Conservation (phyloP, 164 flowering plant genomes). For the Protea cynaroides region DNA sequence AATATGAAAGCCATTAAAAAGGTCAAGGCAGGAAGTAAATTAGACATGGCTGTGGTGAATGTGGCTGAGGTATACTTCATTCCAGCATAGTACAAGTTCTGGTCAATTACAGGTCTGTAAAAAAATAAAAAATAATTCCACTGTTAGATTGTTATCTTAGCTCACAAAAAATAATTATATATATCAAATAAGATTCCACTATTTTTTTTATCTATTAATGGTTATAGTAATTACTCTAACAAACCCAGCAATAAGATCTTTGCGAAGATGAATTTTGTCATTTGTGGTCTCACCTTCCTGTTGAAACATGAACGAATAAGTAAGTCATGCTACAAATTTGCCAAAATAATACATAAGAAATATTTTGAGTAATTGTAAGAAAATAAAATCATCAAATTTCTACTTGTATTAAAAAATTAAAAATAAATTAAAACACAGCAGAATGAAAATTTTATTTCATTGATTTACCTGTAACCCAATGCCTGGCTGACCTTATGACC, state of each 20-base stretch:
- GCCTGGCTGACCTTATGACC: too few species aligned
- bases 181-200: neutral
- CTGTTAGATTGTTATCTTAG: neutral
- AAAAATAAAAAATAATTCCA: neutral
- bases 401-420: too few species aligned
- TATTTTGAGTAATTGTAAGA: too few species aligned
- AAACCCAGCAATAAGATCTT: conserved; percentile 44
- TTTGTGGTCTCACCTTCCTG: conserved; percentile 60
- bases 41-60: conserved; percentile 62
- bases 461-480: too few species aligned
- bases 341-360: too few species aligned
- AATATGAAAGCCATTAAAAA: conserved; percentile 56
- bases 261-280: conserved; percentile 47
- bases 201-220: neutral
- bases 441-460: too few species aligned
- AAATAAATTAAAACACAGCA: too few species aligned
- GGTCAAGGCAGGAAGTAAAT: conserved; percentile 69
- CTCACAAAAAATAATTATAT: neutral
- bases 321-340: too few species aligned
- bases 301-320: neutral
- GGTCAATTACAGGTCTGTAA: conserved; percentile 73
- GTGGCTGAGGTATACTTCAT: conserved; percentile 78
- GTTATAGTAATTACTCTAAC: conserved; percentile 42
- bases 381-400: too few species aligned
- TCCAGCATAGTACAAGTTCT: conserved; percentile 59